phyloP scores from a whole-genome alignment of 352 stramenopile genomes.

The Peronospora farinosa region DNA sequence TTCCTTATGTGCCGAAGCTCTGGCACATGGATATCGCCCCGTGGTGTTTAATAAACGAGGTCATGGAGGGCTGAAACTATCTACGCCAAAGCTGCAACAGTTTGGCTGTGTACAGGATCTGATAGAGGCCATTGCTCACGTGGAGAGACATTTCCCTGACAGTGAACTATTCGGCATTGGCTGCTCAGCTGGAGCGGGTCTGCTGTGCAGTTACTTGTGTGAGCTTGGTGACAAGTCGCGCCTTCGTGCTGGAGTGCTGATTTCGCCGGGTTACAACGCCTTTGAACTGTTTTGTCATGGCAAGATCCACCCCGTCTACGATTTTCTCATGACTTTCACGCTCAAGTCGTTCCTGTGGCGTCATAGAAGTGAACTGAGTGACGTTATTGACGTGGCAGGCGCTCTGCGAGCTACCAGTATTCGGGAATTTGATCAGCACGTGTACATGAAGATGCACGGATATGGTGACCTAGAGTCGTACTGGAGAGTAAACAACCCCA shows the following conservation, averaged over 20 bases:
- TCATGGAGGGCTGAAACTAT: slow-evolving; percentile 53
- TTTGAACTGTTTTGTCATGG: slow-evolving; percentile 66
- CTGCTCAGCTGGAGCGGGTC: slow-evolving; percentile 60
- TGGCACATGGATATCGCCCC: slow-evolving; percentile 55
- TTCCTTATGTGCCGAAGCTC: slow-evolving; percentile 54
- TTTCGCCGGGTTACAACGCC: slow-evolving; percentile 74
- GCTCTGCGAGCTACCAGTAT: slow-evolving; percentile 51
- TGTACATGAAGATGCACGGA: slow-evolving; percentile 80
- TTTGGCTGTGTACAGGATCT: slow-evolving; percentile 71
- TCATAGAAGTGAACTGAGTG: slow-evolving; percentile 37
- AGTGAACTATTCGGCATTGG: slow-evolving; percentile 61
- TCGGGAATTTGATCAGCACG: slow-evolving; percentile 62
- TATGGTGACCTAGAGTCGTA: slow-evolving; percentile 59
- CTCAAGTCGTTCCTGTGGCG: slow-evolving; percentile 61
- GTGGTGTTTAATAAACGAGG: slow-evolving; percentile 85
- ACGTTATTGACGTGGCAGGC: slow-evolving; percentile 41
- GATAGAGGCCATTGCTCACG: slow-evolving; percentile 40
- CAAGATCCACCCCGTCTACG: slow-evolving; percentile 61
- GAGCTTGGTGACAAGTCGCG: slow-evolving; percentile 47
- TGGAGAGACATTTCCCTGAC: slow-evolving; percentile 41
- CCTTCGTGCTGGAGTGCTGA: slow-evolving; percentile 51
- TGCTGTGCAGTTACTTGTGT: slow-evolving; percentile 69
- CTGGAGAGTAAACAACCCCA: slow-evolving; percentile 71
- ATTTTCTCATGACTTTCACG: slow-evolving; percentile 72
- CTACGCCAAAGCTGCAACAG: slow-evolving; percentile 57